Percentiles rank a stretch among this genome's conserved stretches.
Evolutionary conservation across 148 eudicot genomes (phyloP).

Genomic region (Rhododendron henanense): DNA sequence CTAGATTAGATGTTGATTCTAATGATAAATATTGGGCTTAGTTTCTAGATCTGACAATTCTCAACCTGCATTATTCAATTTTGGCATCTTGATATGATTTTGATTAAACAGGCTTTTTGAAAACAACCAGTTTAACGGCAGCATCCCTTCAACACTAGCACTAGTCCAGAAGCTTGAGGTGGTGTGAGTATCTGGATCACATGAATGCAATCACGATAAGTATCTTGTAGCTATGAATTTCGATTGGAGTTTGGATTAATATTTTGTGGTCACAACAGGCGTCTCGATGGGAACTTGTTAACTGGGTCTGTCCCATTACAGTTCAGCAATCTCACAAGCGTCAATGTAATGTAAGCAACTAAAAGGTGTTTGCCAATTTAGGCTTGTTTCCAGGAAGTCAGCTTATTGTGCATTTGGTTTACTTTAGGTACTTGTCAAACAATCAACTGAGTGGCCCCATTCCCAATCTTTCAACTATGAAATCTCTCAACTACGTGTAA

Average conservation of each 20-base stretch:
- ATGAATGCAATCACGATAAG: not conserved
- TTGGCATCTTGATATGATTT: not conserved
- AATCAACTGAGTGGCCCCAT: constrained; percentile 53
- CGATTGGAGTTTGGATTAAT: not conserved
- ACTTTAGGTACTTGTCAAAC: constrained; percentile 55
- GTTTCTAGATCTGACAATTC: not conserved
- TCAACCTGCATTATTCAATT: not conserved
- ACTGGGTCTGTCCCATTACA: constrained; percentile 55
- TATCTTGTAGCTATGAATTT: not conserved
- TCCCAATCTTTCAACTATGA: constrained; percentile 43
- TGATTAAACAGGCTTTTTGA: constrained; percentile 59
- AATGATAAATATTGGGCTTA: not conserved
- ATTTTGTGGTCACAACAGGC: constrained; percentile 32
- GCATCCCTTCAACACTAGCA: constrained; percentile 59
- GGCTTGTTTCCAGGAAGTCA: not conserved
- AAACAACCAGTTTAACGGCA: constrained; percentile 53
- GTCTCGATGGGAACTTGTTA: constrained; percentile 60
- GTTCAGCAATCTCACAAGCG: constrained; percentile 47
- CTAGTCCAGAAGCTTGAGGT: constrained; percentile 53
- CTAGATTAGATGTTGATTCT: too few species aligned
- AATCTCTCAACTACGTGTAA: constrained; percentile 10
- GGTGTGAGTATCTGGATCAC: constrained; percentile 53
- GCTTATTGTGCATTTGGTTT: not conserved
- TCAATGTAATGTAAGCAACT: constrained; percentile 53
- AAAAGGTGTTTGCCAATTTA: not conserved